A percentile compares a stretch with the other conserved stretches of the same genome.
Evolutionary conservation across 129 eudicot species (phyloP).

Genomic region (Apium graveolens): DNA sequence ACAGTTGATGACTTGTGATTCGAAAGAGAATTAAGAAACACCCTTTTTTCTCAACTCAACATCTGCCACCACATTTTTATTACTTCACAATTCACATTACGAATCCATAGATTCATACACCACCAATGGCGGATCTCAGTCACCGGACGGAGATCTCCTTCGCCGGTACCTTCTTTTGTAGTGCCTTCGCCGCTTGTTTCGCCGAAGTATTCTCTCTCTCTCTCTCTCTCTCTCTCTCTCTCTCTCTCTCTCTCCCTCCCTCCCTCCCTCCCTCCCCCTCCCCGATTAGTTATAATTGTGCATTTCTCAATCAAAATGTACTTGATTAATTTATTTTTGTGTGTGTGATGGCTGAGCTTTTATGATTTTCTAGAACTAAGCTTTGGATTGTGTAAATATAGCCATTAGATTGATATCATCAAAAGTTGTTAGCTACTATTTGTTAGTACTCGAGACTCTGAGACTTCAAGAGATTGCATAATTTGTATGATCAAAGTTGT

Average conservation of each 20-base stretch:
- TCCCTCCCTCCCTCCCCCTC: too few species aligned
- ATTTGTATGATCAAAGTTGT: background rate
- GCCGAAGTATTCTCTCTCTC: constrained; percentile 55
- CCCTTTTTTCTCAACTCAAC: too few species aligned
- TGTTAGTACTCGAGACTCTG: background rate
- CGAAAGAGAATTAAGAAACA: too few species aligned
- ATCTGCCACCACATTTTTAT: too few species aligned
- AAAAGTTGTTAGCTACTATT: too few species aligned
- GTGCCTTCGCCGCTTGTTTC: constrained; percentile 97
- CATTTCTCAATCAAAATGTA: background rate
- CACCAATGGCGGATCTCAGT: constrained; percentile 71
- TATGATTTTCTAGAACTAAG: background rate
- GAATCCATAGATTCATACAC: background rate
- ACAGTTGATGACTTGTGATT: too few species aligned
- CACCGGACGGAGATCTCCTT: constrained; percentile 63
- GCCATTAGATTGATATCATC: background rate
- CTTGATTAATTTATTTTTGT: too few species aligned
- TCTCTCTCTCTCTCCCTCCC: too few species aligned
- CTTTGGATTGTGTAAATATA: background rate
- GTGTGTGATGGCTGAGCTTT: background rate
- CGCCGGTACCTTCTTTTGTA: constrained; percentile 61
- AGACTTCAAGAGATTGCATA: too few species aligned
- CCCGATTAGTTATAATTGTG: background rate
- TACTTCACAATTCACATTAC: too few species aligned
- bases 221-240: background rate